phyloP scores from a whole-genome alignment of 2,329 filamentous ascomycete genomes.

The Saccharata proteae region DNA sequence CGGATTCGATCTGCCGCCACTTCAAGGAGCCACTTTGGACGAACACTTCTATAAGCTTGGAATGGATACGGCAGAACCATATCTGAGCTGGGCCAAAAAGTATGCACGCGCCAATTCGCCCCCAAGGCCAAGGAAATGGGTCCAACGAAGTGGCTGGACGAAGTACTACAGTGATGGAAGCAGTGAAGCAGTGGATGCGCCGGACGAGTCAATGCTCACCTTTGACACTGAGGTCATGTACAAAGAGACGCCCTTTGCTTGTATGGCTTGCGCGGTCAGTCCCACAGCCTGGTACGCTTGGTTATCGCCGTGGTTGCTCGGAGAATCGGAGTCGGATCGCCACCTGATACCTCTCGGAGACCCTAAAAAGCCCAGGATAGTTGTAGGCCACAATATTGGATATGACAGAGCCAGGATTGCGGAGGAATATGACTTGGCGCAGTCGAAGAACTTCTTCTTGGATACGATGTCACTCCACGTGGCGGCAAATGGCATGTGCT shows the following conservation, averaged over 20 bases:
- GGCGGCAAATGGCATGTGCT: constrained; percentile 98
- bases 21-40: constrained; percentile 73
- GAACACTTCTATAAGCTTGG: constrained; percentile 91
- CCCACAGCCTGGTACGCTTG: constrained; percentile 92
- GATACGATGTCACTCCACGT: constrained; percentile 98
- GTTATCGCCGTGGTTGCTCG: constrained; percentile 90
- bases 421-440: constrained; percentile 78
- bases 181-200: constrained; percentile 60
- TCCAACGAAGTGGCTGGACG: constrained; percentile 76
- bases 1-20: constrained; percentile 68
- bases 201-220: constrained; percentile 69
- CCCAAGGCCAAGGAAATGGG: constrained; percentile 59
- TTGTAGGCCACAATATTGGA: constrained; percentile 91
- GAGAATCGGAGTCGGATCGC: constrained; percentile 61
- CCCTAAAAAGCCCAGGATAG: constrained; percentile 55
- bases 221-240: constrained; percentile 98
- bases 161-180: constrained; percentile 71
- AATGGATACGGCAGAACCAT: constrained; percentile 76
- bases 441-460: constrained; percentile 75
- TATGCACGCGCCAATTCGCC: constrained; percentile 53
- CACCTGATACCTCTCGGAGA: constrained; percentile 86
- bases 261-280: constrained; percentile 91
- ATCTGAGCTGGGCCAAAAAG: constrained; percentile 58
- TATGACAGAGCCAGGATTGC: constrained; percentile 81
- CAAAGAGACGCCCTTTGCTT: constrained; percentile 81